A percentile compares a stretch with the other conserved stretches of the same genome.
phyloP scores from a whole-genome alignment of 345 rosid genomes.

The Iberis pinnata region DNA sequence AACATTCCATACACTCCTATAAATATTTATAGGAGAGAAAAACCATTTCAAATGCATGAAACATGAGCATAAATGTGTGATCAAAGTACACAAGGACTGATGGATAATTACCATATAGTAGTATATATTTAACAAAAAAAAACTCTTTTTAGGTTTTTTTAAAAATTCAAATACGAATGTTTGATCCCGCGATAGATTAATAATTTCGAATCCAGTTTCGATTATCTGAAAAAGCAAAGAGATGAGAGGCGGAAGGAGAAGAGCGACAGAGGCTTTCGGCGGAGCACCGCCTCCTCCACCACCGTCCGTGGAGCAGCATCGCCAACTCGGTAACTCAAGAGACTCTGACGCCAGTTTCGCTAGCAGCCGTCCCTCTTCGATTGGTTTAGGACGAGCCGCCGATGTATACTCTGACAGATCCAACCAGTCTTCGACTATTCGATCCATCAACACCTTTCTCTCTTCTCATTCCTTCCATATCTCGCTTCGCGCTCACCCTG shows the following conservation, averaged over 20 bases:
- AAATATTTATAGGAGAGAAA: too few species aligned
- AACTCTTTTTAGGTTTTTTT: too few species aligned
- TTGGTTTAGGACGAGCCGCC: slow-evolving; percentile 46
- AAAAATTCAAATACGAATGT: slow-evolving; percentile 16
- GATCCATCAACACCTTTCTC: slow-evolving; percentile 57
- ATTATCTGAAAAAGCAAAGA: neutral
- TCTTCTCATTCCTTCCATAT: slow-evolving; percentile 46
- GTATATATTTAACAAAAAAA: too few species aligned
- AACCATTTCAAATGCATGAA: too few species aligned
- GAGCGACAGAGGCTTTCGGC: slow-evolving; percentile 18
- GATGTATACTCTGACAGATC: slow-evolving; percentile 50
- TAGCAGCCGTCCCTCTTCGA: slow-evolving; percentile 79
- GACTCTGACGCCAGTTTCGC: slow-evolving; percentile 93
- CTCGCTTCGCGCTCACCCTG: slow-evolving; percentile 35
- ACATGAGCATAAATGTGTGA: too few species aligned
- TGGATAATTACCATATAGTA: too few species aligned
- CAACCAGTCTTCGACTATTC: slow-evolving; percentile 48
- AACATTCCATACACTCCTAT: too few species aligned
- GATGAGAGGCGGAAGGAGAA: slow-evolving; percentile 38
- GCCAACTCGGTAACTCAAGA: slow-evolving; percentile 35
- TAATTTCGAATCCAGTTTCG: neutral
- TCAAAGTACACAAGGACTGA: too few species aligned
- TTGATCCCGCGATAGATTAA: neutral
- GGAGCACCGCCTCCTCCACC: slow-evolving; percentile 5
- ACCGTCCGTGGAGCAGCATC: slow-evolving; percentile 27